A percentile compares a stretch with the other conserved stretches of the same genome.
Evolutionary conservation across 352 stramenopile genomes (phyloP).

Genomic region (Phytophthora cryptogea): DNA sequence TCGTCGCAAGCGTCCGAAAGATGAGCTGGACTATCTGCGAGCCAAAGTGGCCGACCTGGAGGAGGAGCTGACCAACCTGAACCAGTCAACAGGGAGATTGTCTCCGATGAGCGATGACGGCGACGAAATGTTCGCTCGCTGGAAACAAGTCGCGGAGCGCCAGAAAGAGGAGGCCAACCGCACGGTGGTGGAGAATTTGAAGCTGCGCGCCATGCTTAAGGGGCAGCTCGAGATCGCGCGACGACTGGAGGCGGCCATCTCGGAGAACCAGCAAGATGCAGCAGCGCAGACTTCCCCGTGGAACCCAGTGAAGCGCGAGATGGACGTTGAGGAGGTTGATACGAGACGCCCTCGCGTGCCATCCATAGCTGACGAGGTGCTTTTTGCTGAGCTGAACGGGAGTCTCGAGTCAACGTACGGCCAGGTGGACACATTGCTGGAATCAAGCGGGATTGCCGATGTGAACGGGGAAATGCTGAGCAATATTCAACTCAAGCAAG

Average conservation of each 20-base stretch:
- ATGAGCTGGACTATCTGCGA: constrained; percentile 44
- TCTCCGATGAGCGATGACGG: constrained; percentile 22
- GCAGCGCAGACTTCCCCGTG: constrained; percentile 17
- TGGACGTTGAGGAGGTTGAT: constrained; percentile 1
- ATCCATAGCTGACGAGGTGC: constrained; percentile 30
- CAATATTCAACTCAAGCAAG: constrained; percentile 27
- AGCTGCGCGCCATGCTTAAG: constrained; percentile 40
- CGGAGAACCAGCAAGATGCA: constrained; percentile 21
- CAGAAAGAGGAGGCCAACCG: constrained; percentile 36
- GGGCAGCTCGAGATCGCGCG: constrained; percentile 35
- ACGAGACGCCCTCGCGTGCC: constrained; percentile 15
- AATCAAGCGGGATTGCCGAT: constrained; percentile 17
- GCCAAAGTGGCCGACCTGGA: constrained; percentile 33
- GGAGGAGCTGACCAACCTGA: constrained; percentile 30
- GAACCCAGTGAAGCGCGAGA: constrained; percentile 19
- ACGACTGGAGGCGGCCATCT: constrained; percentile 27
- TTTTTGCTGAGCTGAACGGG: constrained; percentile 35
- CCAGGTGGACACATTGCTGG: constrained; percentile 22
- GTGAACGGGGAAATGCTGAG: constrained; percentile 15
- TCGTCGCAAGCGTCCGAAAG: constrained; percentile 41
- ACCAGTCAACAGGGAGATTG: constrained; percentile 15
- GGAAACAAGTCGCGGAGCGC: constrained; percentile 36
- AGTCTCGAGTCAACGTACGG: constrained; percentile 34
- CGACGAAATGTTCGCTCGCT: constrained; percentile 30
- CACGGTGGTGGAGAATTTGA: constrained; percentile 39